Percentiles rank a stretch among this genome's conserved stretches.
These are phyloP conservation scores for Trichoderma sp. DNA, from an alignment of 2,329 filamentous ascomycete genomes.

Conservation along the genomic window DNA sequence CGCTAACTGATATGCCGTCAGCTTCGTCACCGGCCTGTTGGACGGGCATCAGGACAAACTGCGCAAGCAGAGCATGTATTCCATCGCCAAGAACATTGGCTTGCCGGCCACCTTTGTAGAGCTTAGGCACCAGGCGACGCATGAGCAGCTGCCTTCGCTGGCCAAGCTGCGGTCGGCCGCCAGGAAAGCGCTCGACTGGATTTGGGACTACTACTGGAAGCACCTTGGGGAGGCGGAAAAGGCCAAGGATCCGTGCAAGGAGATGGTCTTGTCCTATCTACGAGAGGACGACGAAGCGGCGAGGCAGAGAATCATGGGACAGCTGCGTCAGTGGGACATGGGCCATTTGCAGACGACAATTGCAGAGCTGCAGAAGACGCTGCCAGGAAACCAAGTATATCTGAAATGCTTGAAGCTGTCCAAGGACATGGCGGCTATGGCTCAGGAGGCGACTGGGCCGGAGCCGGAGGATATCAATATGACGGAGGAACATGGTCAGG, in stretches of 20 bases:
- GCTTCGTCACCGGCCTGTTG: conserved; percentile 78
- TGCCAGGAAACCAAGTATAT: conserved; percentile 49
- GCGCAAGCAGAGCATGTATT: conserved; percentile 72
- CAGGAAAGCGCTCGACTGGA: conserved; percentile 73
- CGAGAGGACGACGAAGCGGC: conserved; percentile 39
- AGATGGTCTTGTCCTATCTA: conserved; percentile 46
- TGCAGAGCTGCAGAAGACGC: conserved; percentile 44
- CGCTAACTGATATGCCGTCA: conserved; percentile 38
- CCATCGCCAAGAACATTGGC: conserved; percentile 67
- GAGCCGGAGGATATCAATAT: conserved; percentile 27
- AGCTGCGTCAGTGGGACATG: conserved; percentile 44
- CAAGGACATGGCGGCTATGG: conserved; percentile 42
- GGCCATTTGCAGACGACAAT: conserved; percentile 44
- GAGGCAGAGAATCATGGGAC: conserved; percentile 34
- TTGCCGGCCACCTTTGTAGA: conserved; percentile 82
- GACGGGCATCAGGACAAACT: conserved; percentile 71
- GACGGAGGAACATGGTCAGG: background rate
- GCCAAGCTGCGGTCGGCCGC: conserved; percentile 71
- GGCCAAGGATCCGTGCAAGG: conserved; percentile 37
- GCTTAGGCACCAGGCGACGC: conserved; percentile 84
- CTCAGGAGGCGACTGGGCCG: conserved; percentile 27
- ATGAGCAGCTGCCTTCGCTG: conserved; percentile 81
- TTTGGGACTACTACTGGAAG: conserved; percentile 88
- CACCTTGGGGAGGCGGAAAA: conserved; percentile 43
- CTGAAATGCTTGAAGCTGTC: conserved; percentile 50